Evolutionary conservation across 345 rosid species (phyloP).

Genomic region (Lagerstroemia speciosa): DNA sequence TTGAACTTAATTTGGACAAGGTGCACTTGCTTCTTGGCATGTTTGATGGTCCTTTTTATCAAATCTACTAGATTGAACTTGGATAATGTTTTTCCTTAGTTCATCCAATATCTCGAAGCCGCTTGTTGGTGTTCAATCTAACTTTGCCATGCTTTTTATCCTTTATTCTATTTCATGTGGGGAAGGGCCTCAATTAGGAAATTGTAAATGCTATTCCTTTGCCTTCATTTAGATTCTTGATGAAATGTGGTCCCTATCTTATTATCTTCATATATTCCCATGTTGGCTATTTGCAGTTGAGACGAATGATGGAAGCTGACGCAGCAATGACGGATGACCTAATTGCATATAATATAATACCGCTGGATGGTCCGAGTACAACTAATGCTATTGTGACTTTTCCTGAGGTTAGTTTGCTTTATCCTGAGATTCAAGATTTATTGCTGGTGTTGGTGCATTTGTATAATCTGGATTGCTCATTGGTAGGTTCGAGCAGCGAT

Average conservation of each 20-base stretch:
- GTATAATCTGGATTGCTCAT: constrained; percentile 3
- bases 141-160: not conserved
- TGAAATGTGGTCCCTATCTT: not conserved
- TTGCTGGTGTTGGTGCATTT: constrained; percentile 12
- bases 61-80: not conserved
- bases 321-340: constrained; percentile 92
- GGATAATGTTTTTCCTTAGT: not conserved
- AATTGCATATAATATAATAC: constrained; percentile 81
- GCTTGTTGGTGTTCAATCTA: not conserved
- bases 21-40: not conserved
- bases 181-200: not conserved
- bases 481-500: constrained; percentile 78
- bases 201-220: not conserved
- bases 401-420: constrained; percentile 56
- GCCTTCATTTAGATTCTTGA: not conserved
- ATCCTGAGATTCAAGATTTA: constrained; percentile 8
- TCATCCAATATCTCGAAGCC: not conserved
- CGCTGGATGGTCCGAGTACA: constrained; percentile 67
- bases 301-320: constrained; percentile 73
- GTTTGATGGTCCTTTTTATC: not conserved
- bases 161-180: not conserved
- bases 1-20: not conserved
- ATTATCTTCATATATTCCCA: not conserved
- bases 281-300: constrained; percentile 49
- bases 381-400: constrained; percentile 58